Evolutionary conservation across 208 protist species (phyloP), one percentile per base, ranked within the genome.

Genomic region (Vickermania ingenoplastis): DNA sequence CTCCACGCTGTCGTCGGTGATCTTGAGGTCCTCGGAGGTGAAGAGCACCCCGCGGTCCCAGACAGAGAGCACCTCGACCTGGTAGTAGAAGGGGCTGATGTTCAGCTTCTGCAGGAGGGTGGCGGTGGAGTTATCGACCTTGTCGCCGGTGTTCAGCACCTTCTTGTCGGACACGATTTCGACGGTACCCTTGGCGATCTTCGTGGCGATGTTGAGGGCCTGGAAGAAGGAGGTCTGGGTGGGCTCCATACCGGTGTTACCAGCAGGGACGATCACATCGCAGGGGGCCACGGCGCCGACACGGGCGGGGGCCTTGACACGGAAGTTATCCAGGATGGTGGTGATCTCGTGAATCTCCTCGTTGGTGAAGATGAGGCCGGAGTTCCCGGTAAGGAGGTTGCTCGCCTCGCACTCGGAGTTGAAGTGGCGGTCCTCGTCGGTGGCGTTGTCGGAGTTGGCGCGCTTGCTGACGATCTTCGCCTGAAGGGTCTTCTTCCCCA

Each of bases 401-500:
- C 73, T 31, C 23, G 77, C 68, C 48, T 71, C 71, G 71, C 87
- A 89, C 30, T 58, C 57, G 29, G 81, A 55, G 72, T 75, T 31
- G 73, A 91, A 86, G 56, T 67, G 25, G 74, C 86, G 81, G 65
- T 86, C 71, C 31, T 67, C 55, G n/a, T 51, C 59, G 31, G 57
- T 79, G 2, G 82, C 83, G 48, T 75, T 56, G 45, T 70, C 75
- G 57, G 57, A 58, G 14, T 75, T 79, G 11, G 89, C 57, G 49
- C 85, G 66, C 51, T 83, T 86, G 61, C 91, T 65, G 31, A 99
- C 83, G 65, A 92, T 91, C 77, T 97, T 97, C 61, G 93, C 92
- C 66, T 98, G 96, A 58, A 98, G 85, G 50, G 97, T 99, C 80
- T 99, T 99, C 92, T 99, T 99, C 53, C 98, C 98, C 88, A 99